These are phyloP conservation scores for Colletotrichum lindemuthianum DNA, from an alignment of 2,329 filamentous ascomycete species.

Conservation along the genomic window DNA sequence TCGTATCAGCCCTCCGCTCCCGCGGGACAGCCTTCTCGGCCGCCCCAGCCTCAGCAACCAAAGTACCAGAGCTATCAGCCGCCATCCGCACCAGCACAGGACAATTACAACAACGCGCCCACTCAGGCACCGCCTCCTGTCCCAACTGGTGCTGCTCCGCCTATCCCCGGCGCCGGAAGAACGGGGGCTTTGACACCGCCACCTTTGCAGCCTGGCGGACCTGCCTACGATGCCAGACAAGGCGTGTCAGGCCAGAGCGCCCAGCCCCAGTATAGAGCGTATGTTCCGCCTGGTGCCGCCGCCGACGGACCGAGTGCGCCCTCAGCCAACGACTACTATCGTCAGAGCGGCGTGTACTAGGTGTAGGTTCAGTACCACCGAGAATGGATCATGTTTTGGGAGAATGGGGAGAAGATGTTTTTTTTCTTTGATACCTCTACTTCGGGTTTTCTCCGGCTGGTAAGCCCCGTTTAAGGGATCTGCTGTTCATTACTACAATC, in stretches of 20 bases:
- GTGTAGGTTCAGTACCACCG: background rate
- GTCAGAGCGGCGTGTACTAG: constrained; percentile 51
- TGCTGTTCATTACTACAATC: too few species aligned
- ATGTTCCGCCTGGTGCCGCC: constrained; percentile 58
- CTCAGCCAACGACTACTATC: constrained; percentile 66
- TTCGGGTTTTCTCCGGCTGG: too few species aligned
- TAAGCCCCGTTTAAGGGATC: too few species aligned
- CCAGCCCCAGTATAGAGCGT: constrained; percentile 68
- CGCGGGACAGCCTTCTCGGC: constrained; percentile 39
- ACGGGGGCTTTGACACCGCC: constrained; percentile 45
- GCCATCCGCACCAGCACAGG: constrained; percentile 42
- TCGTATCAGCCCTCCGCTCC: constrained; percentile 36
- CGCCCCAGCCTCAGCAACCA: constrained; percentile 45
- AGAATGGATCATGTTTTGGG: too few species aligned
- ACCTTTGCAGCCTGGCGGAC: constrained; percentile 56
- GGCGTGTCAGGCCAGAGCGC: constrained; percentile 58
- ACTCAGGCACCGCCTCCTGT: constrained; percentile 44
- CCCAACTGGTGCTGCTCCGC: constrained; percentile 51
- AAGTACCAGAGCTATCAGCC: constrained; percentile 56
- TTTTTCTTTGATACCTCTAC: too few species aligned
- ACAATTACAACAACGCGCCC: constrained; percentile 44
- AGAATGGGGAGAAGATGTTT: too few species aligned
- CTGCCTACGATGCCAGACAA: constrained; percentile 61
- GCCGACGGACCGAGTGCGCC: constrained; percentile 58
- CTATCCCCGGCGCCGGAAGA: constrained; percentile 45